Base-by-base conservation (phyloP, 371 early-diverging fungal genomes). In the Mucor irregularis region DNA sequence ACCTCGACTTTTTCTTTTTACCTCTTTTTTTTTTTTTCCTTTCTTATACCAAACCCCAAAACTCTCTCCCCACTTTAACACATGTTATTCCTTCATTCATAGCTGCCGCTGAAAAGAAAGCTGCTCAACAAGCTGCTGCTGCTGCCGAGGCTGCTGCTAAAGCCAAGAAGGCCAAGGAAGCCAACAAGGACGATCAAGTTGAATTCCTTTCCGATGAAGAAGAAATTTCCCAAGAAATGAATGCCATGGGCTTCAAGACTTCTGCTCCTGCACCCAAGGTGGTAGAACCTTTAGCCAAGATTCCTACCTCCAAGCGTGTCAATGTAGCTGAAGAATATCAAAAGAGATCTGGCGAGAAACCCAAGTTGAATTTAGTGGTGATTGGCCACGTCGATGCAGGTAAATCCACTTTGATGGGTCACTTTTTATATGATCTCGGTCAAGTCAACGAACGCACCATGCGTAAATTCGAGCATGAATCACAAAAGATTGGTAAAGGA, bases 301-400 rank as follows among this genome's bases (percentile, higher is more conserved):
- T 75, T 2, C 76, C 74, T 33, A 52, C 71, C 10, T 67, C 71
- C 9, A 85, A 72, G 58, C 81, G 80, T 17, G 81, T 94, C 53
- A 82, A 93, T 69, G 86, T 95, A 3, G 57, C 71, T 4, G 85
- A 80, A 50, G 94, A 91, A 67, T 90, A 84, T 63, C 75, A 82
- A 43, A 90, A 89, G 64, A 76, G 94, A 5, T 70, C 80, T 5
- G 69, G 73, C 8, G 85, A 81, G 19, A 92, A 92, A 52, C 83
- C 83, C 8, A 78, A 79, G 10, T 47, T 96, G 43, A 95, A 94
- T 51, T 69, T 97, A 25, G 91, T 94, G 2, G 87, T 96, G 7
- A 87, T 95, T 58, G 96, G 99, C 0, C 99, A 99, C 68, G 99
- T 99, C 7, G 99, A 99, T 78, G 95, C 99, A 5, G 99, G 97